Conservation (phyloP, 2,329 filamentous ascomycete species). For the Ambrosiella beaveri region DNA sequence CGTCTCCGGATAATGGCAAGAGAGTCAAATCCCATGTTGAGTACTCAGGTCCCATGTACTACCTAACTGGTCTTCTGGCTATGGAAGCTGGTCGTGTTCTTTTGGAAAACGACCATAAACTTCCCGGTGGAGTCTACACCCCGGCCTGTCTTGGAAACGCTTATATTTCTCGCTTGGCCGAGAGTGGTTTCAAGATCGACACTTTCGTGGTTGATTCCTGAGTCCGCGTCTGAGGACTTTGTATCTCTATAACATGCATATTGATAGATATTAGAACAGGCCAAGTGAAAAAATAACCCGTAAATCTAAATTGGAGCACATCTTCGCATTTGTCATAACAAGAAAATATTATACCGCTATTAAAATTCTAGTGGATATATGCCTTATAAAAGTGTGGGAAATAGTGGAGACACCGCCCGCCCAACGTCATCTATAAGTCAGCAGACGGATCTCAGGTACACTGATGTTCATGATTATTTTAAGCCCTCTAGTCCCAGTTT, state of each 20-base stretch:
- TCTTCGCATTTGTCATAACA: background rate
- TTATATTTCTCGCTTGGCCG: constrained; percentile 45
- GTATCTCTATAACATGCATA: background rate
- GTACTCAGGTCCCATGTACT: constrained; percentile 41
- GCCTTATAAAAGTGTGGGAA: constrained; percentile 11
- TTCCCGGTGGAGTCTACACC: constrained; percentile 53
- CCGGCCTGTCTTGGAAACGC: constrained; percentile 52
- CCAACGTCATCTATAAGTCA: constrained; percentile 1
- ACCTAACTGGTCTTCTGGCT: constrained; percentile 46
- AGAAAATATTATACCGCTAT: constrained; percentile 6
- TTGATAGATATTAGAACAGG: too few species aligned
- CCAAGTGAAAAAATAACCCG: too few species aligned
- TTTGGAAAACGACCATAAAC: constrained; percentile 40
- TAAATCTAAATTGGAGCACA: too few species aligned
- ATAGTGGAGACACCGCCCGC: constrained; percentile 3
- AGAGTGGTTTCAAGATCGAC: constrained; percentile 46
- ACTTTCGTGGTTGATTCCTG: constrained; percentile 26
- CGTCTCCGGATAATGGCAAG: constrained; percentile 21
- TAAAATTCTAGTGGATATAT: constrained; percentile 12
- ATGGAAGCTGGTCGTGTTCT: constrained; percentile 48
- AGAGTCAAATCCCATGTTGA: constrained; percentile 36
- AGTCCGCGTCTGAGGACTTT: too few species aligned
- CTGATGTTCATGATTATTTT: constrained; percentile 9
- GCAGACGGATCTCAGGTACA: constrained; percentile 3
- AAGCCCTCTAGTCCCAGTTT: constrained; percentile 8